Evolutionary conservation across 257 asterid genomes (phyloP).

Genomic region (Nicotiana paniculata): DNA sequence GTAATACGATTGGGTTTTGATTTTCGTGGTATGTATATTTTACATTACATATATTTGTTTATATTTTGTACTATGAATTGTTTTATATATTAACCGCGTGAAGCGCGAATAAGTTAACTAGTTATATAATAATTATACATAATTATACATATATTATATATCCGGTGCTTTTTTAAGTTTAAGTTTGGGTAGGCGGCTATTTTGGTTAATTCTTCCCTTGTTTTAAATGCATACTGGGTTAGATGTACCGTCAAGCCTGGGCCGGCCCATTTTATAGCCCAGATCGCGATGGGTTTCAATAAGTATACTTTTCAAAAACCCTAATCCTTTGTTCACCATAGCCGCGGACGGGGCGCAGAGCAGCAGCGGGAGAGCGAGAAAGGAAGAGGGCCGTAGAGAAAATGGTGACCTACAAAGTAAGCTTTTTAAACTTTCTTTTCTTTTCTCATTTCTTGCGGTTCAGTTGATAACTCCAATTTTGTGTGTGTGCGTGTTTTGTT

Average conservation of each 20-base stretch:
- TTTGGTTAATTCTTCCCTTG: neutral
- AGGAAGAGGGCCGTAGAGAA: neutral
- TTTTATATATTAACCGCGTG: too few species aligned
- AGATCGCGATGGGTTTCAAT: neutral
- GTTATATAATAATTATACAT: too few species aligned
- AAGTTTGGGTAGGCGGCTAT: too few species aligned
- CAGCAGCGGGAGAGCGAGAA: neutral
- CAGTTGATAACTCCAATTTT: neutral
- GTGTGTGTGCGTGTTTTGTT: neutral
- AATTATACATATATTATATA: too few species aligned
- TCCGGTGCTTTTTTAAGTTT: too few species aligned
- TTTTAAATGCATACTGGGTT: neutral
- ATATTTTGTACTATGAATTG: too few species aligned
- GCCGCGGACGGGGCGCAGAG: neutral
- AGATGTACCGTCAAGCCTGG: neutral
- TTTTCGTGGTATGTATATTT: too few species aligned
- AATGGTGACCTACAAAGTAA: conserved; percentile 7
- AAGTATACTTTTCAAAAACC: neutral
- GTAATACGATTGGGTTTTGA: too few species aligned
- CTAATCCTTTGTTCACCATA: neutral
- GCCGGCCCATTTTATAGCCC: neutral
- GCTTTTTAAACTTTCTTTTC: neutral
- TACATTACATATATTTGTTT: too few species aligned
- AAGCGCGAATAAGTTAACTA: too few species aligned
- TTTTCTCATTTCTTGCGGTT: neutral